Conservation (phyloP, 176 grass and related monocot genomes). For the Hyparrhenia diplandra region DNA sequence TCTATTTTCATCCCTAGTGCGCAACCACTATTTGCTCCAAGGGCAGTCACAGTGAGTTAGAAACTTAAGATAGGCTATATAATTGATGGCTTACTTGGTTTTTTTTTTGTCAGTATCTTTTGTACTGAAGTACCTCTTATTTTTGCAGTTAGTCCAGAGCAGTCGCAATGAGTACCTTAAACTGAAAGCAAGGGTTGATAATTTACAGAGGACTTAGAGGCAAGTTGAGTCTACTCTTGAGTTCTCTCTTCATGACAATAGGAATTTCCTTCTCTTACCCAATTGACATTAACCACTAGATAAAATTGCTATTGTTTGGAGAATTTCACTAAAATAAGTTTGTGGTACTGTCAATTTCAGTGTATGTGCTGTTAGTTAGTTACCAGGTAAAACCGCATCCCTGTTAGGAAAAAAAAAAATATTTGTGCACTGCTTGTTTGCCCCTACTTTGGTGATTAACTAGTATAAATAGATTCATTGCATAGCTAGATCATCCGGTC, state of each 20-base stretch:
- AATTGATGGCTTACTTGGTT: background rate
- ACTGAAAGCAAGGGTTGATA: conserved; percentile 70
- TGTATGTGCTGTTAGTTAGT: background rate
- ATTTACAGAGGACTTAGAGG: conserved; percentile 79
- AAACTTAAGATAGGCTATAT: too few species aligned
- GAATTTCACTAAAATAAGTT: background rate
- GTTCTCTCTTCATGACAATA: background rate
- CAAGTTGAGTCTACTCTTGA: conserved; percentile 4
- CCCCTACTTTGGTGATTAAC: background rate
- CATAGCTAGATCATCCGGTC: background rate
- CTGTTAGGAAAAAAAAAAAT: background rate
- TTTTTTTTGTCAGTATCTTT: background rate
- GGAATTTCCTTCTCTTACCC: background rate
- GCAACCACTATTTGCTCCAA: background rate
- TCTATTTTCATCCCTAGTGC: background rate
- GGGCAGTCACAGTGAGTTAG: too few species aligned
- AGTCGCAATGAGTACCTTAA: conserved; percentile 82
- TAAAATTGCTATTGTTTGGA: background rate
- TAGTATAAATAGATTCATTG: background rate
- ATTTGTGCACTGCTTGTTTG: background rate
- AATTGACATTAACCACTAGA: background rate
- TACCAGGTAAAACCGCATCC: background rate
- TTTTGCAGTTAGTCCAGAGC: conserved; percentile 72
- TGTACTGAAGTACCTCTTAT: conserved; percentile 20
- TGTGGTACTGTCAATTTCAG: background rate